Percentiles rank a stretch among this genome's conserved stretches.
These are phyloP conservation scores for Talaromyces wortmannii DNA, from an alignment of 495 filamentous ascomycete species.

Conservation along the genomic window DNA sequence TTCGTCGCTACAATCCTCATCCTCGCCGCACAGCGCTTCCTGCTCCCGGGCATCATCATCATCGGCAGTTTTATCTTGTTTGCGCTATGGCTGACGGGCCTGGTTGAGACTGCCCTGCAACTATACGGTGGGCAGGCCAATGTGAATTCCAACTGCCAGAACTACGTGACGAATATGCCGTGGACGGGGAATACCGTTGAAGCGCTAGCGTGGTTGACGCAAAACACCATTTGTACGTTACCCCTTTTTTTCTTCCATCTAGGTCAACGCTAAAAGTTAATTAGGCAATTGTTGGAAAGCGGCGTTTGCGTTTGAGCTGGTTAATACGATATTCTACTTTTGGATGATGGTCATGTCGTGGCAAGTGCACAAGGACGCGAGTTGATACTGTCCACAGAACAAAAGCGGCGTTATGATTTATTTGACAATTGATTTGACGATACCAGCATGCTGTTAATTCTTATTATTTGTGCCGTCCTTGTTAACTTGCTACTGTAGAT, in stretches of 20 bases:
- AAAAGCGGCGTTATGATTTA: no score
- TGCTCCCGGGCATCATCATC: constrained; percentile 86
- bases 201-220: constrained; percentile 82
- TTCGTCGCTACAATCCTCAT: constrained; percentile 67
- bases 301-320: constrained; percentile 57
- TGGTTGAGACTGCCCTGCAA: constrained; percentile 86
- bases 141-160: constrained; percentile 73
- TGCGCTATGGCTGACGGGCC: constrained; percentile 81
- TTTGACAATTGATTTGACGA: no score
- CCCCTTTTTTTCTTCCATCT: neutral
- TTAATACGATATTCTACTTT: constrained; percentile 77
- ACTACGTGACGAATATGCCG: constrained; percentile 54
- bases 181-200: constrained; percentile 55
- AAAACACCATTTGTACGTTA: constrained; percentile 74
- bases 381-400: neutral
- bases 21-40: constrained; percentile 68
- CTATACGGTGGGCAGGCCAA: constrained; percentile 74
- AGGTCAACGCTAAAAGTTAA: constrained; percentile 5
- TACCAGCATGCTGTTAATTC: no score
- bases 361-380: constrained; percentile 67
- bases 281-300: constrained; percentile 52
- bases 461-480: no score
- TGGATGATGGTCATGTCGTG: constrained; percentile 95
- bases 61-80: constrained; percentile 91
- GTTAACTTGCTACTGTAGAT: no score